Base-by-base conservation (phyloP, 2,329 filamentous ascomycete genomes). In the Phialemonium atrogriseum region DNA sequence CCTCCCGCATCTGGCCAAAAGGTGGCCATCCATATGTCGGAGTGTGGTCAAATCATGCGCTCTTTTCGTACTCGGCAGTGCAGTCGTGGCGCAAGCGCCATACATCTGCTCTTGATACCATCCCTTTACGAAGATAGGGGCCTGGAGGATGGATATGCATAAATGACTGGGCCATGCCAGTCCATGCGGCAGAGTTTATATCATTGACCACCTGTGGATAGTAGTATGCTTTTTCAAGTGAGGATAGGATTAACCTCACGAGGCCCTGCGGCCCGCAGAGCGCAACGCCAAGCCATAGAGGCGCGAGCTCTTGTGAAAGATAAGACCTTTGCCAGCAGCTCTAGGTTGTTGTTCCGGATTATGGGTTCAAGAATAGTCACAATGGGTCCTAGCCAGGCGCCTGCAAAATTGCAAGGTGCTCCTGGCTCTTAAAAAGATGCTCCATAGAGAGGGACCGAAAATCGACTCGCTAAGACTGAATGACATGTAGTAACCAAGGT, bases 1-100 rank as follows among this genome's bases (percentile, higher is more conserved):
- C 8, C n/a, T 12, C 22, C 12, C 21, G 28, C 28, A 35, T 35
- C 19, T 21, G 9, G 4, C 33, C 33, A 23, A 27, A 31, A 13
- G 33, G 33, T 23, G 7, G 32, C 32, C 32, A 34, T n/a, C 24
- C 17, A 29, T 34, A 18, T n/a, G 16, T 9, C 23, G 17, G 25
- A 15, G 32, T 23, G 17, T 31, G 14, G 12, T 21, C 19, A 21
- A 23, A n/a, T n/a, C n/a, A 31, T 15, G 7, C 7, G 20, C 6
- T 21, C 9, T 12, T 12, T 6, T 22, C 13, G 20, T 31, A 31
- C 29, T 31, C 13, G 11, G 15, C n/a, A 24, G 27, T 7, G 14
- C 16, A 36, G 13, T 36, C 34, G 18, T 33, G 34, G 11, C 37
- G 37, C 13, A 39, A 18, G 21, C 34, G 37, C 34, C 34, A 39